Percentiles rank a stretch among this genome's conserved stretches.
Conservation (phyloP, 1,284 basidiomycete genomes). For the Trichosporon faecale region DNA sequence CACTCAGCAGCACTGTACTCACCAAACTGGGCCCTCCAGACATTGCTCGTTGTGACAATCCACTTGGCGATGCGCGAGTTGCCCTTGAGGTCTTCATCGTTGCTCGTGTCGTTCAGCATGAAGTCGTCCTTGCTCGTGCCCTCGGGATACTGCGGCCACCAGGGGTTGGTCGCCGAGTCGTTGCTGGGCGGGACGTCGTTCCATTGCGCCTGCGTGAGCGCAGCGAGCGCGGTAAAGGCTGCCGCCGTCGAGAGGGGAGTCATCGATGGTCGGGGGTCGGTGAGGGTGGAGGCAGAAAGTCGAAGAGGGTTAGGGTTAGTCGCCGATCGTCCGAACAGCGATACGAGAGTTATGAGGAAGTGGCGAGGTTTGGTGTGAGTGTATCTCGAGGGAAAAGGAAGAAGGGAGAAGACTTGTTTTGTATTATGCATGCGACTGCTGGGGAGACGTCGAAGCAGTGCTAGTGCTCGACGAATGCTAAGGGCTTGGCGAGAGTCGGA, state of each 20-base stretch:
- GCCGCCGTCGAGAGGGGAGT: not conserved
- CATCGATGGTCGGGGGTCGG: not conserved
- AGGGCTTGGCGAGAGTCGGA: not conserved
- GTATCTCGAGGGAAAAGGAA: not conserved
- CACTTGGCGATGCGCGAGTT: constrained; percentile 15
- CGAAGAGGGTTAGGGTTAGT: not conserved
- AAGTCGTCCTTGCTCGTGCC: constrained; percentile 12
- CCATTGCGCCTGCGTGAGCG: not conserved
- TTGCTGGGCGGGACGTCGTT: constrained; percentile 20
- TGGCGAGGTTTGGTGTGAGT: too few relatives aligned
- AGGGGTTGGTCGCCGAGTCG: constrained; percentile 17
- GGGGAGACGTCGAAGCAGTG: not conserved
- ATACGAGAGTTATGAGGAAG: too few relatives aligned
- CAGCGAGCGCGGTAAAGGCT: not conserved
- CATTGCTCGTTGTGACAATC: constrained; percentile 19
- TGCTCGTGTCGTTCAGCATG: constrained; percentile 9
- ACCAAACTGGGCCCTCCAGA: constrained; percentile 22
- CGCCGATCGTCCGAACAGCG: not conserved
- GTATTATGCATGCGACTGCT: not conserved
- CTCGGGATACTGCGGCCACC: constrained; percentile 22
- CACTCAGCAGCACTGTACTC: not conserved
- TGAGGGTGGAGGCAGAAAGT: not conserved
- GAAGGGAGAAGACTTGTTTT: not conserved
- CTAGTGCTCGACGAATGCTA: not conserved
- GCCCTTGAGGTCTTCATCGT: constrained; percentile 18